A percentile compares a stretch with the other conserved stretches of the same genome.
Evolutionary conservation across 805 yeast species (phyloP).

Genomic region (Cyberlindnera euphorbiiphila): DNA sequence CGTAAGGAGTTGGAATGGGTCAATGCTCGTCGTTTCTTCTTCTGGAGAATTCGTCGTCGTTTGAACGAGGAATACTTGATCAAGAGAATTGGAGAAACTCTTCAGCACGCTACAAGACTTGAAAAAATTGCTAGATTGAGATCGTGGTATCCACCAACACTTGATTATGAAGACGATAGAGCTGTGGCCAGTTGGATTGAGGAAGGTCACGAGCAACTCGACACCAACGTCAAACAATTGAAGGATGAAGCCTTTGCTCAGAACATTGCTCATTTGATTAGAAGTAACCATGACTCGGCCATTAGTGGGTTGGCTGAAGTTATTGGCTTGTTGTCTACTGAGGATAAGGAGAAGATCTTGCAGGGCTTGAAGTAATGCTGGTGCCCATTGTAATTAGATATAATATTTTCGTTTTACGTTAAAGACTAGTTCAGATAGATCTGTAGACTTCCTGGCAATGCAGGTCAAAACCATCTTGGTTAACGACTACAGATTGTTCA

Average conservation of each 20-base stretch:
- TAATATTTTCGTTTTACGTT: no score
- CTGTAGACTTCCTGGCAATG: no score
- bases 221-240: conserved; percentile 56
- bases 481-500: no score
- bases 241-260: conserved; percentile 65
- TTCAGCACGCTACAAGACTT: conserved; percentile 58
- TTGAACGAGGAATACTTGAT: conserved; percentile 87
- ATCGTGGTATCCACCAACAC: conserved; percentile 76
- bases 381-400: conserved; percentile 10
- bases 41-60: conserved; percentile 98
- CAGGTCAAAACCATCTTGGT: no score
- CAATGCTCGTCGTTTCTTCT: conserved; percentile 90
- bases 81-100: conserved; percentile 63
- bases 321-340: conserved; percentile 46
- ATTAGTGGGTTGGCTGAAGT: conserved; percentile 55
- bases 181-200: conserved; percentile 85
- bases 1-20: conserved; percentile 82
- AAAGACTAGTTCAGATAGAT: no score
- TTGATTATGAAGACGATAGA: conserved; percentile 67
- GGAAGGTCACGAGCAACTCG: conserved; percentile 62
- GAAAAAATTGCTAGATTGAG: conserved; percentile 84
- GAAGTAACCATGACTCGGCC: conserved; percentile 50
- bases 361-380: conserved; percentile 30
- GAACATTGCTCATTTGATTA: conserved; percentile 55
- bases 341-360: conserved; percentile 46